Conservation (phyloP, 179 eudicot genomes). For the Vitellaria paradoxa region DNA sequence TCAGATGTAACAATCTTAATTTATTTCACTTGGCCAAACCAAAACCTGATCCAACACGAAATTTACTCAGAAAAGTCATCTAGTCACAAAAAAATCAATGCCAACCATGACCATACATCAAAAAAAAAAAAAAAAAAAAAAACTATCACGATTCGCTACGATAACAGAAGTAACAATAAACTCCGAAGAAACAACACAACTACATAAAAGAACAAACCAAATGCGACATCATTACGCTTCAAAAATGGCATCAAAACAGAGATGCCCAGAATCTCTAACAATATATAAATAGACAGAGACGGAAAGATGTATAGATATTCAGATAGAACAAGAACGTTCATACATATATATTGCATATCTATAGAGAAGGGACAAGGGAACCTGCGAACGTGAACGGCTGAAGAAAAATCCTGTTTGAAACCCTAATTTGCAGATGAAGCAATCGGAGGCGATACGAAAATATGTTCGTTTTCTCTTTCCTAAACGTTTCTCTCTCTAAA, state of each 20-base stretch:
- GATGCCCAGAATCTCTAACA: not conserved
- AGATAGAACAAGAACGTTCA: too few relatives aligned
- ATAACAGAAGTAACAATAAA: not conserved
- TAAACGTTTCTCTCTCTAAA: conserved; percentile 4
- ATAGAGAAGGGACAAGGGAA: not conserved
- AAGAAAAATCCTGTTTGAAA: conserved; percentile 5
- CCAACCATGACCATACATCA: not conserved
- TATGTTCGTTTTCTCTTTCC: conserved; percentile 7
- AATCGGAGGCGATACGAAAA: conserved; percentile 21
- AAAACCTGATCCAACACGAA: conserved; percentile 2
- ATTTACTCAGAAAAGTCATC: not conserved
- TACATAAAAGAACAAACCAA: not conserved
- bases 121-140: not conserved
- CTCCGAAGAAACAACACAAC: not conserved
- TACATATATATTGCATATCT: too few relatives aligned
- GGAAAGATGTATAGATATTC: not conserved
- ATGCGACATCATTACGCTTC: not conserved
- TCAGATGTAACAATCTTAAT: conserved; percentile 1
- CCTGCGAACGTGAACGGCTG: not conserved
- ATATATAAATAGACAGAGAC: not conserved
- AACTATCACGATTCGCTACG: conserved; percentile 8
- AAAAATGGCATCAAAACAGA: not conserved
- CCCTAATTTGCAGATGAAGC: conserved; percentile 14
- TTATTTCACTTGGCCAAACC: not conserved
- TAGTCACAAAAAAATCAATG: not conserved